phyloP scores from a whole-genome alignment of 192 early-diverging fungal species.

The Geosiphon pyriformis region DNA sequence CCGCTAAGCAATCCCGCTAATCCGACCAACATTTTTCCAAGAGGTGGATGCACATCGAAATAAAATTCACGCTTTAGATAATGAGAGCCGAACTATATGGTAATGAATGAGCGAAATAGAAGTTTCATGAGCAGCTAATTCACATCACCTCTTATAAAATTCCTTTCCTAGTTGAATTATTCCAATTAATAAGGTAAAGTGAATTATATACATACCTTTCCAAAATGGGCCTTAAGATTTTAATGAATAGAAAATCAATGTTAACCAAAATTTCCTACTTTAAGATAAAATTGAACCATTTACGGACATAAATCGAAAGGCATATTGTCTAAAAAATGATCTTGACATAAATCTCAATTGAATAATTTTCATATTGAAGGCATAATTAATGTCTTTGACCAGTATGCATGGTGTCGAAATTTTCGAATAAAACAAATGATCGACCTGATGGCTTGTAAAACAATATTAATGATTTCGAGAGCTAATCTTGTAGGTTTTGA shows the following conservation, averaged over 20 bases:
- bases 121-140: background rate
- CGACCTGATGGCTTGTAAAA: too few relatives aligned
- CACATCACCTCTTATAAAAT: background rate
- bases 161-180: background rate
- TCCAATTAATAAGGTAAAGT: background rate
- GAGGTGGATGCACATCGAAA: slow-evolving; percentile 96
- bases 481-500: too few relatives aligned
- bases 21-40: slow-evolving; percentile 94
- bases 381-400: slow-evolving; percentile 7
- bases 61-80: slow-evolving; percentile 94
- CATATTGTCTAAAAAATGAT: background rate
- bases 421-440: too few relatives aligned
- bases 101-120: background rate
- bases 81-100: slow-evolving; percentile 80
- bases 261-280: too few relatives aligned
- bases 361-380: slow-evolving; percentile 1
- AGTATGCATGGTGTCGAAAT: too few relatives aligned
- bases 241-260: background rate
- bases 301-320: background rate
- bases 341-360: background rate
- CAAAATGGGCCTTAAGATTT: slow-evolving; percentile 47
- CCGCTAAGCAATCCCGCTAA: slow-evolving; percentile 77
- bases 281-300: too few relatives aligned
- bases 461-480: too few relatives aligned
- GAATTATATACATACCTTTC: slow-evolving; percentile 38